A percentile compares a stretch with the other conserved stretches of the same genome.
Evolutionary conservation across 345 rosid species (phyloP).

Genomic region (Eucalyptus brandiana): DNA sequence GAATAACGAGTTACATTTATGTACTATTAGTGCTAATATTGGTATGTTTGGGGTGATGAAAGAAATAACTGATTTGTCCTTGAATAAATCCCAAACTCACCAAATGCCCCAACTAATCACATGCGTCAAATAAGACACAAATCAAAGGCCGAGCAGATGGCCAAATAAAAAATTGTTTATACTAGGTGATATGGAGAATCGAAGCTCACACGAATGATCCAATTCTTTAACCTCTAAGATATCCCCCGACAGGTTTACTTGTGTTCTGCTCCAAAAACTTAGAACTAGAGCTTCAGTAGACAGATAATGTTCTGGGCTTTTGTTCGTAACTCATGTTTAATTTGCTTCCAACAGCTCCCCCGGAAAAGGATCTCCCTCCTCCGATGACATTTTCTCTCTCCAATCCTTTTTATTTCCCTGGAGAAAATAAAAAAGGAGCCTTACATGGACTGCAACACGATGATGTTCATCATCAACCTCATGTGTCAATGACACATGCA

Average conservation of each 20-base stretch:
- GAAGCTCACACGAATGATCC: background rate
- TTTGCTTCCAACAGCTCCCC: background rate
- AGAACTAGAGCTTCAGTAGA: background rate
- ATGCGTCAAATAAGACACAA: background rate
- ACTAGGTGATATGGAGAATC: background rate
- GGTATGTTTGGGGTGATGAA: too few relatives aligned
- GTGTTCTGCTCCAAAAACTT: background rate
- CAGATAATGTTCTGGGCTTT: background rate
- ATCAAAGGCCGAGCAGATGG: background rate
- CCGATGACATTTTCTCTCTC: background rate
- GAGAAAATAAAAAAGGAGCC: background rate
- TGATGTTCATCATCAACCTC: background rate
- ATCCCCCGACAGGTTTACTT: background rate
- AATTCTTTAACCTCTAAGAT: background rate
- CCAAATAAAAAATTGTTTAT: background rate
- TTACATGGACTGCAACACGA: background rate
- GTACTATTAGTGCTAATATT: too few relatives aligned
- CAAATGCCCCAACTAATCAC: background rate
- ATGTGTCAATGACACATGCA: background rate
- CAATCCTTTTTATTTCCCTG: background rate
- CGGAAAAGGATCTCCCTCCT: background rate
- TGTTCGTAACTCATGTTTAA: background rate
- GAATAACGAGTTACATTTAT: too few relatives aligned
- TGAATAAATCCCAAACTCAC: background rate
- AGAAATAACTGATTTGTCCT: too few relatives aligned